A percentile compares a stretch with the other conserved stretches of the same genome.
Evolutionary conservation across 768 basidiomycete species (phyloP).

Genomic region (Roridomyces roridus): DNA sequence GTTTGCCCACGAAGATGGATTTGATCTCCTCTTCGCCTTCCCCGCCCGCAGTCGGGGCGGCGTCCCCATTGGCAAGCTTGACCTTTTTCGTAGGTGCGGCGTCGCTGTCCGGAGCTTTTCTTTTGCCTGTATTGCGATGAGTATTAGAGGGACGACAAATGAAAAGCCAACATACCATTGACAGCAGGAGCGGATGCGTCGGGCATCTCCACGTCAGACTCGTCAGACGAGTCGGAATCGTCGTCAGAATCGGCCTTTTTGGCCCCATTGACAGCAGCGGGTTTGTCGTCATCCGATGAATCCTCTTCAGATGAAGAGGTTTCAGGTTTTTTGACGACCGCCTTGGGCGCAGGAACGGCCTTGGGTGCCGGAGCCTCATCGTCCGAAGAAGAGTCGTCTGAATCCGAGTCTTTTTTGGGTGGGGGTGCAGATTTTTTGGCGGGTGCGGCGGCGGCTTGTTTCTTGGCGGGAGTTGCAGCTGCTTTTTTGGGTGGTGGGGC

Average conservation of each 20-base stretch:
- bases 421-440: slow-evolving; percentile 14
- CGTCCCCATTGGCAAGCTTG: slow-evolving; percentile 70
- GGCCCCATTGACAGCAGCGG: slow-evolving; percentile 12
- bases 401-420: slow-evolving; percentile 32
- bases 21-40: slow-evolving; percentile 57
- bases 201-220: slow-evolving; percentile 66
- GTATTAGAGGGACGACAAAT: slow-evolving; percentile 2
- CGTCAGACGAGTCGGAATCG: slow-evolving; percentile 32
- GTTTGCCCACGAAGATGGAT: slow-evolving; percentile 88
- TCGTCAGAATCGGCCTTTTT: slow-evolving; percentile 31
- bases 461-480: slow-evolving; percentile 8
- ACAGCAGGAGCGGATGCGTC: slow-evolving; percentile 44
- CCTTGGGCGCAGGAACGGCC: slow-evolving; percentile 28
- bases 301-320: slow-evolving; percentile 37
- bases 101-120: slow-evolving; percentile 76
- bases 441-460: slow-evolving; percentile 1
- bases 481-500: slow-evolving; percentile 30
- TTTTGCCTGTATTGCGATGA: slow-evolving; percentile 57
- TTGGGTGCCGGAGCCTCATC: slow-evolving; percentile 35
- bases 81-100: slow-evolving; percentile 78
- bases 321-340: slow-evolving; percentile 24
- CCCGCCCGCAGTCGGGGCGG: slow-evolving; percentile 40
- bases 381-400: slow-evolving; percentile 31
- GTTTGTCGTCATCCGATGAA: slow-evolving; percentile 34
- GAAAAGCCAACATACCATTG: slow-evolving; percentile 39